A percentile compares a stretch with the other conserved stretches of the same genome.
phyloP scores from a whole-genome alignment of 192 early-diverging fungal genomes.

The Paraglomus occultum region DNA sequence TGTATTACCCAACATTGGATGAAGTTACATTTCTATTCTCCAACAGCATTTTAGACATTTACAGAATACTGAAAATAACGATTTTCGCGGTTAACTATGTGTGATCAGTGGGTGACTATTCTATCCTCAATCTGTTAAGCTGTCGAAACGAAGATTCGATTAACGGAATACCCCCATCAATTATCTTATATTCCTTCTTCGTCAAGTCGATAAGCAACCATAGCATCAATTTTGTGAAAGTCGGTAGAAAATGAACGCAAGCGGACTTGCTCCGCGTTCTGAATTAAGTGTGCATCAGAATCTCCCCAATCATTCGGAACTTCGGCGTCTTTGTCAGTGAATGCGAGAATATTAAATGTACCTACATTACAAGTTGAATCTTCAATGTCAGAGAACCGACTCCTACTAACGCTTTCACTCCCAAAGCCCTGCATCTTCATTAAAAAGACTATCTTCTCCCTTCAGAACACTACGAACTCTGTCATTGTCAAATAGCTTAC shows the following conservation, averaged over 20 bases:
- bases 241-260: constrained; percentile 82
- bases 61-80: no score
- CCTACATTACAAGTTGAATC: constrained; percentile 37
- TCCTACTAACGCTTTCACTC: not conserved
- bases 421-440: not conserved
- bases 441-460: no score
- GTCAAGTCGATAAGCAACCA: constrained; percentile 81
- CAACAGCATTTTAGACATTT: no score
- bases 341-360: constrained; percentile 90
- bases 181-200: constrained; percentile 41
- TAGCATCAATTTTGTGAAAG: constrained; percentile 77
- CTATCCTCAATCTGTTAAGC: no score
- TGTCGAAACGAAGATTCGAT: no score
- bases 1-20: no score
- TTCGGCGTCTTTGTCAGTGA: constrained; percentile 82
- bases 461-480: not conserved
- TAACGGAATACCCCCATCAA: not conserved
- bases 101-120: no score
- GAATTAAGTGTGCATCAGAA: constrained; percentile 73
- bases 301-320: constrained; percentile 87
- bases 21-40: no score
- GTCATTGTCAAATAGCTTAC: constrained; percentile 40
- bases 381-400: not conserved
- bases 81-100: no score
- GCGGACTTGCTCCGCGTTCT: constrained; percentile 80